Evolutionary conservation across 2,329 filamentous ascomycete species (phyloP), one percentile per base, ranked within the genome.

Genomic region (Colletotrichum sp.): DNA sequence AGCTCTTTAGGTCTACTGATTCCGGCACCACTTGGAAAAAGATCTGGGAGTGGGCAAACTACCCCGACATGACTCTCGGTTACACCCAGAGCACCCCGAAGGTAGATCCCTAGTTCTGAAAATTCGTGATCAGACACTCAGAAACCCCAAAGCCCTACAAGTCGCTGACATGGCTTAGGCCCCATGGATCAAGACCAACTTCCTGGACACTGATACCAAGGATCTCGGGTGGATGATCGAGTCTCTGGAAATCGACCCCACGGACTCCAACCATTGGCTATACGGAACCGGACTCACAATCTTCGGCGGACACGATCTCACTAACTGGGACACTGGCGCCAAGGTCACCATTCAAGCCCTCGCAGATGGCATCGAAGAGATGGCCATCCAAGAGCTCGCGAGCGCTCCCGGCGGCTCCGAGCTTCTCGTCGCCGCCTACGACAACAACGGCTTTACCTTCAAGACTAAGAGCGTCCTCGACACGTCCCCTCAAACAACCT

Each of bases 151-250:
- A 32, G 2, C 32, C 32, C 32, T 32, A 5, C 2, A 13, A 15
- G 3, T 36, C 13, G 34, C 52, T 74, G 36, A 74, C 59, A 3
- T 1, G 12, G 2, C 1, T 4, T 30, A 76, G 36, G 90, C 90
- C 0, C 90, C 90, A 1, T 92, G 90, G 90, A 87, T 91, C 72
- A 84, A 88, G 78, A 85, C 87, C n/a, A 84, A 87, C 18, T 89
- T 89, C 70, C 81, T 89, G 16, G 85, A 87, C 1, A 80, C 81
- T 6, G 88, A 89, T 68, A 85, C 83, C 13, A 89, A 90, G 82
- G 84, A 85, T 26, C 80, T 92, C 6, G 91, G 91, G 0, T 92
- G 91, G 90, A 92, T 92, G 91, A 90, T 92, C 8, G 91, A 92
- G 78, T 84, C 88, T 0, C 81, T 92, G 9, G 89, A 89, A 32